Evolutionary conservation across 768 basidiomycete genomes (phyloP).

Genomic region (Amanita rubescens): DNA sequence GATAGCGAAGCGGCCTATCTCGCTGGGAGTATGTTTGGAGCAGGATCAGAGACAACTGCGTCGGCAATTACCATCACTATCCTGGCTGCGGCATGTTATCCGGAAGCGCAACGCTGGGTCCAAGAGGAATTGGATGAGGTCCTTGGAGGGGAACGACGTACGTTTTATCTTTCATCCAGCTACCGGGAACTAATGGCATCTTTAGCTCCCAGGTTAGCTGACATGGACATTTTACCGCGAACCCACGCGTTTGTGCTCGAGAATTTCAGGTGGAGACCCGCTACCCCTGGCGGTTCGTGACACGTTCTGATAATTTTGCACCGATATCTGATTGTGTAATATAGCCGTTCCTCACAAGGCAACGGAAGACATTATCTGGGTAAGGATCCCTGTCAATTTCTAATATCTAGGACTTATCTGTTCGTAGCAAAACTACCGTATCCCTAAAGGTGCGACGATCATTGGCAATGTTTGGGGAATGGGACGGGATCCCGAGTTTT

Average conservation of each 20-base stretch:
- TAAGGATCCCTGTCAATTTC: conserved; percentile 15
- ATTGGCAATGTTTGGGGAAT: conserved; percentile 59
- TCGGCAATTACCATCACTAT: conserved; percentile 48
- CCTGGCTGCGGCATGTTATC: conserved; percentile 54
- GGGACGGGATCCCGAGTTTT: conserved; percentile 46
- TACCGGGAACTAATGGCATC: not conserved
- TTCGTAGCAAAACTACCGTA: conserved; percentile 36
- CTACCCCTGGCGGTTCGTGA: conserved; percentile 34
- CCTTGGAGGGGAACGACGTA: conserved; percentile 38
- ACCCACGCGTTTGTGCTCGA: conserved; percentile 45
- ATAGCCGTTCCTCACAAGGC: conserved; percentile 56
- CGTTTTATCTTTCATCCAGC: not conserved
- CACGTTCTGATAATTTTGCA: not conserved
- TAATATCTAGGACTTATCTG: not conserved
- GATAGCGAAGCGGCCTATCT: conserved; percentile 56
- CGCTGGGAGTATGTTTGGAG: conserved; percentile 58
- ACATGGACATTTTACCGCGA: conserved; percentile 35
- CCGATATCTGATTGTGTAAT: not conserved
- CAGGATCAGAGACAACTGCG: conserved; percentile 60
- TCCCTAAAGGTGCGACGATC: conserved; percentile 50
- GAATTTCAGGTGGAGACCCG: conserved; percentile 44
- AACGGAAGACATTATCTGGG: conserved; percentile 58
- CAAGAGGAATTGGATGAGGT: conserved; percentile 50
- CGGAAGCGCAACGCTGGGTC: conserved; percentile 42
- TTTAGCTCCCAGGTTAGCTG: conserved; percentile 32